phyloP scores from a whole-genome alignment of 202 grass and related monocot species.

The Digitaria exilis region DNA sequence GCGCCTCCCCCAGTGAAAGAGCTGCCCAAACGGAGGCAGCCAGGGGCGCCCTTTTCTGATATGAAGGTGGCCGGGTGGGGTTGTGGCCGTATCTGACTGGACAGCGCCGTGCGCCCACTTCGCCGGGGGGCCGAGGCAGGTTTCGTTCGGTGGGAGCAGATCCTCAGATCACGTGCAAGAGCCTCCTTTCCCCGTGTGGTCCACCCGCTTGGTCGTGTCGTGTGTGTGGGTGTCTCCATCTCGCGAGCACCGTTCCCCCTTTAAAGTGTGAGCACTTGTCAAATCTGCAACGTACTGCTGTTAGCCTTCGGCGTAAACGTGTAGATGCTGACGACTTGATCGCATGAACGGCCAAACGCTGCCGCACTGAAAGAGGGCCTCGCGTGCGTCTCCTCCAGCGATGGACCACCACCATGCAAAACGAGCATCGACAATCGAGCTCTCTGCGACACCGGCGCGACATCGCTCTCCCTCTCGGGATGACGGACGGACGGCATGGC shows the following conservation, averaged over 20 bases:
- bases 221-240: not conserved
- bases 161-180: not conserved
- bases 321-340: not conserved
- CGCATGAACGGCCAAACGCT: not conserved
- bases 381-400: too few relatives aligned
- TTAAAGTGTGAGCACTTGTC: not conserved
- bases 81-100: not conserved
- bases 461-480: not conserved
- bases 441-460: too few relatives aligned
- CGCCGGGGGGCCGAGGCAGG: too few relatives aligned
- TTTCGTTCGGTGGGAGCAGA: not conserved
- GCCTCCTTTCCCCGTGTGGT: not conserved
- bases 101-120: not conserved
- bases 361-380: too few relatives aligned
- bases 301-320: not conserved
- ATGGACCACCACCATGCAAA: too few relatives aligned
- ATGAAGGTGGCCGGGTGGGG: too few relatives aligned
- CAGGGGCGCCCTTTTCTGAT: too few relatives aligned
- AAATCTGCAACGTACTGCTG: not conserved
- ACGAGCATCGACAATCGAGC: too few relatives aligned
- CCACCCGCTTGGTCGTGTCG: too few relatives aligned
- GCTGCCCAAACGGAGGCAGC: not conserved
- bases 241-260: too few relatives aligned
- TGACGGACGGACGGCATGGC: not conserved
- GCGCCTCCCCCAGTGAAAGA: conserved; percentile 20